Evolutionary conservation across 495 filamentous ascomycete genomes (phyloP), one percentile per base, ranked within the genome.

Genomic region (Achaetomiella virescens): DNA sequence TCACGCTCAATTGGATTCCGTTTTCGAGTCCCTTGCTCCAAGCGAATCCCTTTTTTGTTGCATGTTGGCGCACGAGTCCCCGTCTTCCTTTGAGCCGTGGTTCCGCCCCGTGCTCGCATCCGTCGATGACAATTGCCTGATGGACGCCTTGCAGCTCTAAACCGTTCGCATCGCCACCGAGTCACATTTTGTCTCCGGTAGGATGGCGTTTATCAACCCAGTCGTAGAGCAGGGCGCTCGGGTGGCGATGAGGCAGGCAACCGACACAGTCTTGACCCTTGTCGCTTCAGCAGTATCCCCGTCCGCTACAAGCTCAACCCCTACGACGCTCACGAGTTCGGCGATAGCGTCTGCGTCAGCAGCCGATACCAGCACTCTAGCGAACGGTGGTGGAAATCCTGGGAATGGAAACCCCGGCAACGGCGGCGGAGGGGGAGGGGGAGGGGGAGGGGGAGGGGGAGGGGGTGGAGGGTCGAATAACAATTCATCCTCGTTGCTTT

Each of bases 401-500:
- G 54, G 55, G 14, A 58, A 56, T 9, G 58, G 59, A 22, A 55
- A 51, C 9, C 25, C 47, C 9, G 60, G 58, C 27, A 66, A 55
- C 44, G 37, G 55, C 35, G 55, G 49, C 10, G 59, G 64, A 25
- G 61, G 84, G 14, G 43, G 56, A 17, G 36, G 45, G 14, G 48
- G 48, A 8, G 31, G 48, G 10, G 38, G 50, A n/a, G 37, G 55
- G 36, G 55, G 49, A 8, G 59, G 64, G 25, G 61, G 84, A 20
- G 44, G 56, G 14, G 38, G 46, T n/a, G 49, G 49, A 10, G 33
- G 49, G n/a, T n/a, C n/a, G n/a, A n/a, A n/a, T 31, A 55, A 48
- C n/a, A 90, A 88, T n/a, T 93, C 83, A 61, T 95, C 89, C 8
- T 95, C 93, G 21, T 72, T 99, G 45, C 79, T 98, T 3, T 98